Conservation (phyloP, 1,284 basidiomycete genomes). For the Sporisorium iseilematis-ciliati region DNA sequence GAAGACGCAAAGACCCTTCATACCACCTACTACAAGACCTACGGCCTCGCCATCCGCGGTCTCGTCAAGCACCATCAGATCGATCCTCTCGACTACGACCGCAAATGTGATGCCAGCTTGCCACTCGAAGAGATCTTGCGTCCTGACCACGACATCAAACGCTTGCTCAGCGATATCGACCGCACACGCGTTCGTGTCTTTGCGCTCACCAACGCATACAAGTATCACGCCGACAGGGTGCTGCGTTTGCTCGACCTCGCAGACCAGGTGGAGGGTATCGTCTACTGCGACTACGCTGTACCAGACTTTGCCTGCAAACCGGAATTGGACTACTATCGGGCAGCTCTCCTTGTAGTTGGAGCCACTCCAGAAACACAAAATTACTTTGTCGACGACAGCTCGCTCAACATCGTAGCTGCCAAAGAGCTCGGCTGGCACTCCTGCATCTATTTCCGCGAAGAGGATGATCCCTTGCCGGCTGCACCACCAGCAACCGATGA, state of each 20-base stretch:
- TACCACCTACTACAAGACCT: conserved; percentile 79
- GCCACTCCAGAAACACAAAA: conserved; percentile 25
- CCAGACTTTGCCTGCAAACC: conserved; percentile 85
- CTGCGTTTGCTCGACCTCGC: conserved; percentile 80
- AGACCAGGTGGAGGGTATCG: conserved; percentile 82
- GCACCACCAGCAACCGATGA: conserved; percentile 8
- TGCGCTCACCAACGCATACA: conserved; percentile 68
- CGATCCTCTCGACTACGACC: conserved; percentile 87
- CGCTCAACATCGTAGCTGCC: conserved; percentile 61
- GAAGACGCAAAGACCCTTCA: conserved; percentile 81
- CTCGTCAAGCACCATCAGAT: conserved; percentile 82
- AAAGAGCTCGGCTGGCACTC: conserved; percentile 64
- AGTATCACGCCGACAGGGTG: conserved; percentile 83
- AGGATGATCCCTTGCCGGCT: conserved; percentile 29
- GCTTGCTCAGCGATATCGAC: conserved; percentile 83
- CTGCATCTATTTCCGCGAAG: conserved; percentile 62
- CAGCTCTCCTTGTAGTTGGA: conserved; percentile 53
- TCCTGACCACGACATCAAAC: conserved; percentile 76
- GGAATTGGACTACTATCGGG: conserved; percentile 72
- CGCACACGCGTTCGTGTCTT: conserved; percentile 77
- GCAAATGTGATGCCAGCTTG: conserved; percentile 83
- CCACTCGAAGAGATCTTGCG: conserved; percentile 84
- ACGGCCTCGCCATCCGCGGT: conserved; percentile 86
- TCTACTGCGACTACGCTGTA: conserved; percentile 82
- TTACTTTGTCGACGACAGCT: conserved; percentile 69